Evolutionary conservation across 371 early-diverging fungal species (phyloP), one percentile per base, ranked within the genome.

Genomic region (Circinella minor): DNA sequence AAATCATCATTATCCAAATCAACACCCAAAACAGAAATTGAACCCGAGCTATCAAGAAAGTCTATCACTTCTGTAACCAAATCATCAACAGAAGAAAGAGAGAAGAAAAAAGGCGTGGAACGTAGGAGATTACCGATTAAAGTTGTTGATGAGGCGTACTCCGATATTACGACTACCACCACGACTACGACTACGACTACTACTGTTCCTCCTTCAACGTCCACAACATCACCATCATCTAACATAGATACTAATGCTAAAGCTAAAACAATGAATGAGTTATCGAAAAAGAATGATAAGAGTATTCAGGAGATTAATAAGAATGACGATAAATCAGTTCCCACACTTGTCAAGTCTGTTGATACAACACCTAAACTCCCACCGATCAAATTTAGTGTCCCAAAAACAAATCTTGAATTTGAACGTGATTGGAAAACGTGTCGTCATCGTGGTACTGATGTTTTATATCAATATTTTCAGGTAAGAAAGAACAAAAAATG

Each of bases 391-490:
- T 71, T 86, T 36, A 68, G 18, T 11, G 66, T 71, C 36, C 91
- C 91, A 43, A 79, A 71, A 34, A 88, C 88, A 3, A 87, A 90
- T 55, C 83, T 83, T 67, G 94, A 94, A 55, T 93, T 94, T 75
- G 92, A 93, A 73, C 82, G 92, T 13, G 92, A 90, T 54, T 94
- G 92, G 93, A 92, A 89, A 69, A 80, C 83, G 43, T 84, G 85
- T 43, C 77, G 72, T 47, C 80, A 80, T 65, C 75, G 80, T 61
- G 86, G 89, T 4, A 70, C 77, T 14, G 82, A 80, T 4, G 66
- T 79, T 13, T 74, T 92, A 20, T 94, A 89, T 72, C 74, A 80
- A 36, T 92, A 91, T 66, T 76, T 95, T 60, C 90, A 91, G 84
- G 93, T 91, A 81, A 47, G 43, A 51, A 13, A 5, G 15, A 51